Evolutionary conservation across 345 rosid species (phyloP).

Genomic region (Aegle marmelos): DNA sequence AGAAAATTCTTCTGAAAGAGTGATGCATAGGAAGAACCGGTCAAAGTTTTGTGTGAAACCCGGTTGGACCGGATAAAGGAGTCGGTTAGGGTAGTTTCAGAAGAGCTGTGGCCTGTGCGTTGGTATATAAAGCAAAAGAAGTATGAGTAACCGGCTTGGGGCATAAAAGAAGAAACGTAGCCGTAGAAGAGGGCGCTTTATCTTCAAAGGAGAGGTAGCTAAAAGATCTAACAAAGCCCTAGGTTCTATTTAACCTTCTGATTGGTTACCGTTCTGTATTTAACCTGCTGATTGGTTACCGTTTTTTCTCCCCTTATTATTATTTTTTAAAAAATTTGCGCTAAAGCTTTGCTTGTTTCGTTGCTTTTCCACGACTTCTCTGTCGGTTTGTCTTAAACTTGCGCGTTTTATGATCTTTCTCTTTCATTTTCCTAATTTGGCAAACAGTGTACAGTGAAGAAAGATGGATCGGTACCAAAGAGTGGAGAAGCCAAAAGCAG

Average conservation of each 20-base stretch:
- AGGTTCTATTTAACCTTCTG: not conserved
- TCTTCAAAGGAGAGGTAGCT: conserved; percentile 1
- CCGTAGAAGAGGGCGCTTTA: conserved; percentile 62
- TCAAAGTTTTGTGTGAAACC: not conserved
- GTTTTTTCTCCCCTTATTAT: not conserved
- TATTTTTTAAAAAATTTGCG: not conserved
- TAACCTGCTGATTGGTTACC: not conserved
- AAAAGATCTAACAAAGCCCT: conserved; percentile 28
- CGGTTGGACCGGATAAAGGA: conserved; percentile 32
- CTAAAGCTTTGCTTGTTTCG: not conserved
- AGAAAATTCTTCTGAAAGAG: not conserved
- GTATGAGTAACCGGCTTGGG: conserved; percentile 25
- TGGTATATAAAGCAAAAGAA: conserved; percentile 34
- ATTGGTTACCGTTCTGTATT: not conserved
- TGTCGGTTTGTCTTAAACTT: not conserved
- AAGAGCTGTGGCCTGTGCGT: conserved; percentile 5
- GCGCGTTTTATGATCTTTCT: not conserved
- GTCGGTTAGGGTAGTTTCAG: conserved; percentile 54
- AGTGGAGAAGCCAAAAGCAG: conserved; percentile 77
- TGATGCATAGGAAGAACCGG: not conserved
- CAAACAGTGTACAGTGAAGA: not conserved
- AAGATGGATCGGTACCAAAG: conserved; percentile 83
- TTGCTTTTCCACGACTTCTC: not conserved
- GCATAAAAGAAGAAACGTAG: conserved; percentile 60
- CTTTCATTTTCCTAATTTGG: not conserved